phyloP scores from a whole-genome alignment of 2,329 filamentous ascomycete species.

The Westerdykella aurantiaca region DNA sequence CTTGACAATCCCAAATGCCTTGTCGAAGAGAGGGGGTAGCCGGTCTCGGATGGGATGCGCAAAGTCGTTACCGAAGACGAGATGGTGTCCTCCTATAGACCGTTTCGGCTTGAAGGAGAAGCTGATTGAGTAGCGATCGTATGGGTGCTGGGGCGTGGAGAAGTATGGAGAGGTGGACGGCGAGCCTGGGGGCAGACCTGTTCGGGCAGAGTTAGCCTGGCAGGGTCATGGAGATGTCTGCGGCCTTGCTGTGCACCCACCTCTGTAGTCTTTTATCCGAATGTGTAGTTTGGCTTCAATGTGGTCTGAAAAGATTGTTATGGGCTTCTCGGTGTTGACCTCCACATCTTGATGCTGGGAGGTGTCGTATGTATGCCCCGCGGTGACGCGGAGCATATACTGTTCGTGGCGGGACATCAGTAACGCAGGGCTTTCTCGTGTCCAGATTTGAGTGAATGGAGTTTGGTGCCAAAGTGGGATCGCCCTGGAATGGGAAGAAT shows the following conservation, averaged over 20 bases:
- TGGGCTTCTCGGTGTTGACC: conserved; percentile 63
- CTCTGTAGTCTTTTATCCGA: conserved; percentile 61
- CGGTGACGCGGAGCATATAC: conserved; percentile 76
- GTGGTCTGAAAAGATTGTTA: conserved; percentile 58
- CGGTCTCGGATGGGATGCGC: conserved; percentile 82
- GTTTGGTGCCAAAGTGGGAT: too few relatives aligned
- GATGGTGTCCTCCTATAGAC: conserved; percentile 60
- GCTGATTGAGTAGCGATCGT: conserved; percentile 79
- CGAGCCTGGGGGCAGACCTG: conserved; percentile 66
- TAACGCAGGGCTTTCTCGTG: too few relatives aligned
- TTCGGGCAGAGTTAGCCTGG: neutral
- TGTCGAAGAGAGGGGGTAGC: conserved; percentile 78
- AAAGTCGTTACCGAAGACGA: conserved; percentile 95
- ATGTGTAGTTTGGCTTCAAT: conserved; percentile 67
- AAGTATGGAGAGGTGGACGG: conserved; percentile 74
- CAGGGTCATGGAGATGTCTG: neutral
- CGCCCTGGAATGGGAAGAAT: too few relatives aligned
- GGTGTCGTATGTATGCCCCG: conserved; percentile 69
- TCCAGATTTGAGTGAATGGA: too few relatives aligned
- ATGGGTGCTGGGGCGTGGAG: conserved; percentile 58
- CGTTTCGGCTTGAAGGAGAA: conserved; percentile 71
- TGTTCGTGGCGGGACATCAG: conserved; percentile 53
- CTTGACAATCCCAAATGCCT: conserved; percentile 77
- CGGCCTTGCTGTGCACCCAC: conserved; percentile 12
- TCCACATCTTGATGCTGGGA: conserved; percentile 66